Base-by-base conservation (phyloP, 78 protist species). In the Dictyostelium citrinum region DNA sequence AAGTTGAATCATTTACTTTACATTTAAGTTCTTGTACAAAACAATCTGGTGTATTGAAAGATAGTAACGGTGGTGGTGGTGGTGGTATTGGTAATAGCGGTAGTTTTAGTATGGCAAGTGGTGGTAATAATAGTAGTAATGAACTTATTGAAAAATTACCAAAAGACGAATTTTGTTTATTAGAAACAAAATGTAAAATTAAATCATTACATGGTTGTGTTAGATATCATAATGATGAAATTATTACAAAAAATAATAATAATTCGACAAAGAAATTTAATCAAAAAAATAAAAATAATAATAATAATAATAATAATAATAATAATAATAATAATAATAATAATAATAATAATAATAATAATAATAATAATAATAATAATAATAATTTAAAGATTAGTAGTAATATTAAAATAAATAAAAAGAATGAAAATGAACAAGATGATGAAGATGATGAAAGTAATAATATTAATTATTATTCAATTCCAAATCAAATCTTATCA, bases 151-250 rank as follows among this genome's bases (percentile, higher is more conserved):
- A 55, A 5, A 55, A 17, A 17, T 16, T 84, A 20, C 80, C 85
- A 29, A 39, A 78, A 46, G 93, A 88, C 29, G 93, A 88, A 31
- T 88, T 88, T 78, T 88, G 93, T 78, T 22, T 20, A 35, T 68
- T 88, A 2, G 61, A 78, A 45, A 78, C 93, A 43, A 64, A 70
- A 46, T 82, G 81, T 41, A 45, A 81, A 20, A 35, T 88, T n/a
- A 88, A 88, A 51, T 88, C 93, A 11, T 67, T 88, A 17, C 93
- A 88, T 78, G 93, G 93, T 22, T 88, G 93, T 78, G 61, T 88
- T 24, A 78, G 93, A 37, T 37, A 70, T 14, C 76, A 88, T 46
- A 41, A 82, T 16, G 83, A 78, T 27, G 14, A 16, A 3, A 14
- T 22, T 29, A 22, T 16, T 6, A 43, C 37, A 3, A 83, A 78